Conservation (phyloP, 208 protist genomes). For the Angomonas deanei region DNA sequence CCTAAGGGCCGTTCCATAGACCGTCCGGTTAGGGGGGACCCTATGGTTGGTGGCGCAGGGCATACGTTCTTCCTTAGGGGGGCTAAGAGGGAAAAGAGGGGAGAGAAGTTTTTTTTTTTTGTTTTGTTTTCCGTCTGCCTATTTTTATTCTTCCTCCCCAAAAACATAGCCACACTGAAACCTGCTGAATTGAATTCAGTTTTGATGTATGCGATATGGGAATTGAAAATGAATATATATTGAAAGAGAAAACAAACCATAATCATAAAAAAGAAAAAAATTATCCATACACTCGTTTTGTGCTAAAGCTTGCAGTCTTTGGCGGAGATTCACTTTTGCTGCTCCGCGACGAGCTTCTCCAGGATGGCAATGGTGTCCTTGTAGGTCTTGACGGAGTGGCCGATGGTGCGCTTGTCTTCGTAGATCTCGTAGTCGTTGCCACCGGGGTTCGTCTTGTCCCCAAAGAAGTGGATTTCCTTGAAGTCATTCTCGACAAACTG, state of each 20-base stretch:
- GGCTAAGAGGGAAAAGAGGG: not conserved
- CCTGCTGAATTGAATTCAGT: too few species aligned
- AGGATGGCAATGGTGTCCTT: conserved; percentile 94
- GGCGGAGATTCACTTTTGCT: conserved; percentile 15
- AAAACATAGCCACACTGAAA: not conserved
- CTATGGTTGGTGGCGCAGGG: too few species aligned
- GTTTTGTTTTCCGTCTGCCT: conserved; percentile 10
- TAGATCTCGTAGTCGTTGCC: conserved; percentile 99
- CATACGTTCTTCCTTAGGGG: too few species aligned
- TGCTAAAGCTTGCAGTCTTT: too few species aligned
- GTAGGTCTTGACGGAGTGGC: conserved; percentile 93
- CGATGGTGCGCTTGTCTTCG: conserved; percentile 76
- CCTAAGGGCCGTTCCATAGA: not conserved
- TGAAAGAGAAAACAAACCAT: not conserved
- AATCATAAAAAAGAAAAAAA: conserved; percentile 5
- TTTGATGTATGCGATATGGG: conserved; percentile 7
- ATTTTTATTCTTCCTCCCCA: too few species aligned
- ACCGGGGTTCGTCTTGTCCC: conserved; percentile 98
- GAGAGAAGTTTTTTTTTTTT: conserved; percentile 3
- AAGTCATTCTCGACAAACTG: conserved; percentile 94
- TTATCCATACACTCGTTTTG: too few species aligned
- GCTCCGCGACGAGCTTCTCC: conserved; percentile 57
- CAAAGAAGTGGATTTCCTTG: conserved; percentile 99
- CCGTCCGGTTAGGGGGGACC: too few species aligned
- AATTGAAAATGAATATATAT: conserved; percentile 7